Base-by-base conservation (phyloP, 148 eudicot species). In the Beta vulgaris region DNA sequence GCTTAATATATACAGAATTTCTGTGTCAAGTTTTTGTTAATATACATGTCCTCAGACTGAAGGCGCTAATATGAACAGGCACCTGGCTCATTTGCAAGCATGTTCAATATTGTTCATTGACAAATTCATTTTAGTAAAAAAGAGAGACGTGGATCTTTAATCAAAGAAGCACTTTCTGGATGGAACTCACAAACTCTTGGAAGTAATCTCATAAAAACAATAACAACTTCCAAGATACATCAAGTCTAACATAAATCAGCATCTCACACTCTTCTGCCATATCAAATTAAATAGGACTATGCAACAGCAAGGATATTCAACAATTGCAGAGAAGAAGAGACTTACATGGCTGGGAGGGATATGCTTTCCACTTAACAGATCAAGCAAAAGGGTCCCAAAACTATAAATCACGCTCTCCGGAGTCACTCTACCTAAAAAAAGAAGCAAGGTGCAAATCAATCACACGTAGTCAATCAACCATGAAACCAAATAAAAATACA, bases 391-490 rank as follows among this genome's bases (percentile, higher is more conserved):
- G 62, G 97, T 91, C 49, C 98, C 98, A 73, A 93, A 91, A 87
- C 98, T 91, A 84, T 93, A 93, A 68, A 91, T 90, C 53, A 91
- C 95, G 80, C 98, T 93, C 86, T 93, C 98, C 64, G 98, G 85
- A 62, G 98, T 93, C 60, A 93, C 97, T 81, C 98, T 83, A 69
- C 98, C 98, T 93, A 69, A 39, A 76, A 75, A 23, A 80, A 53
- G 54, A 28, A 83, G 25, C 46, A 76, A 75, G 26, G 26, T 35
- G 40, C 59, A 25, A 66, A 59, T 14, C 21, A 32, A 40, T 53
- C 58, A 40, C 29, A 44, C 11, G 40, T 36, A 44, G 28, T 60
- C 36, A 51, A 54, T 75, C 29, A 23, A 49, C 54, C 11, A 67
- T 44, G 29, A 31, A 40, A 58, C 40, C 8, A 19, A n/a, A 66